Evolutionary conservation across 257 asterid genomes (phyloP), one percentile per base, ranked within the genome.

Genomic region (Capsicum pubescens): DNA sequence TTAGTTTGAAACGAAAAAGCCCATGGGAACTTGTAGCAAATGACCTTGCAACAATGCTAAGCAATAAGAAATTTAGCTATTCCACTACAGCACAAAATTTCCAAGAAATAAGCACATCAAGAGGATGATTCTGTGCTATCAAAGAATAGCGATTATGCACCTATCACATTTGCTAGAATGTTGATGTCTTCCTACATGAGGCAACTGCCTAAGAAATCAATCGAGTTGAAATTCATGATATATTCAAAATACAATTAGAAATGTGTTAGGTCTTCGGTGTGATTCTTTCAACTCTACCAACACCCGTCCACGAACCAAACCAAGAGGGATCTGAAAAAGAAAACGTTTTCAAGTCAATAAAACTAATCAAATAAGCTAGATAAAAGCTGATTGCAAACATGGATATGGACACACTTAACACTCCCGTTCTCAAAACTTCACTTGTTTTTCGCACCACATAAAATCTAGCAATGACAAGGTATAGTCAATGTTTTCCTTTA

Each of bases 281-380:
- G 54, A 80, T 85, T 61, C 92, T 60, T 83, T 86, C 86, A 83
- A 94, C 90, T 89, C 84, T 88, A 70, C 98, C 97, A 14, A 92
- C 21, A 91, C 91, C 54, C 98, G 92, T 57, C 98, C 98, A 50
- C 97, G 89, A 67, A 97, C 86, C 91, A 97, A 90, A 82, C 99
- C 98, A 10, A 93, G 88, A 78, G 98, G 98, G 84, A 97, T 91
- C 99, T 94, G 97, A 83, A 82, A 68, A 54, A 54, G 50, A 77
- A 76, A 8, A 32, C 39, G 26, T 77, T 15, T 44, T 14, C 64
- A 32, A 77, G 64, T 32, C 82, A 77, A 74, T 54, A 19, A 74
- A 71, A 50, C 19, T 21, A 74, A 50, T 74, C 3, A 26, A 54
- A 3, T 14, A 6, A 21, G 0, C 63, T 13, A 76, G 5, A 21